Conservation (phyloP, 495 filamentous ascomycete species). For the Aspergillus campestris region DNA sequence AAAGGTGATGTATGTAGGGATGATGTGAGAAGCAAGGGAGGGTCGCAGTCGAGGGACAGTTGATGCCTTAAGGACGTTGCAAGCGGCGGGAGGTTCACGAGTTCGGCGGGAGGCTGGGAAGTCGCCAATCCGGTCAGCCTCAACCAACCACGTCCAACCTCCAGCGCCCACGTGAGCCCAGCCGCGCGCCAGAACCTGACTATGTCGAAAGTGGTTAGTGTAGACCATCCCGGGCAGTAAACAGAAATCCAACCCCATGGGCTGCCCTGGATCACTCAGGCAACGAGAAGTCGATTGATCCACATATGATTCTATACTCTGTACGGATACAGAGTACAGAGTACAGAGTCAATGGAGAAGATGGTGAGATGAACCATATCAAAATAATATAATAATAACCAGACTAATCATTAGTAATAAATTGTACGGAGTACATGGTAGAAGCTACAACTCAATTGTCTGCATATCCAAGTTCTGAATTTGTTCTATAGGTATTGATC, state of each 20-base stretch:
- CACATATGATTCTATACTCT: neutral
- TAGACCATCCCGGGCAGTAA: slow-evolving; percentile 27
- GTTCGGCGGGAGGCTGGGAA: slow-evolving; percentile 31
- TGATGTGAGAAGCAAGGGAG: slow-evolving; percentile 20
- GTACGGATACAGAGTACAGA: neutral
- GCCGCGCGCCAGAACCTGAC: slow-evolving; percentile 14
- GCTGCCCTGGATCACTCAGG: slow-evolving; percentile 11
- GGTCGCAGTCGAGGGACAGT: slow-evolving; percentile 10
- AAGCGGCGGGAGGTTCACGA: slow-evolving; percentile 25
- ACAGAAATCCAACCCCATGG: slow-evolving; percentile 17
- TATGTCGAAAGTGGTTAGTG: slow-evolving; percentile 12
- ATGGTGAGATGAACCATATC: no score
- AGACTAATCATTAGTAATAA: no score
- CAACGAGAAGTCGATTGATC: slow-evolving; percentile 8
- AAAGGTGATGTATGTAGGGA: slow-evolving; percentile 6
- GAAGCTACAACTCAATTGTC: no score
- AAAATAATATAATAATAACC: no score
- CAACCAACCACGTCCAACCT: slow-evolving; percentile 25
- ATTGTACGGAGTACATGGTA: no score
- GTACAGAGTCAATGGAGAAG: neutral
- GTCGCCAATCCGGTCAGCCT: slow-evolving; percentile 8
- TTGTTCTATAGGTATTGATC: no score
- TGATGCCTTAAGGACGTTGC: slow-evolving; percentile 30
- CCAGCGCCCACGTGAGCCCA: slow-evolving; percentile 18
- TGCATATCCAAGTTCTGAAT: no score